Evolutionary conservation across 139 green algal genomes (phyloP).

Genomic region (Nannochloris sp.): DNA sequence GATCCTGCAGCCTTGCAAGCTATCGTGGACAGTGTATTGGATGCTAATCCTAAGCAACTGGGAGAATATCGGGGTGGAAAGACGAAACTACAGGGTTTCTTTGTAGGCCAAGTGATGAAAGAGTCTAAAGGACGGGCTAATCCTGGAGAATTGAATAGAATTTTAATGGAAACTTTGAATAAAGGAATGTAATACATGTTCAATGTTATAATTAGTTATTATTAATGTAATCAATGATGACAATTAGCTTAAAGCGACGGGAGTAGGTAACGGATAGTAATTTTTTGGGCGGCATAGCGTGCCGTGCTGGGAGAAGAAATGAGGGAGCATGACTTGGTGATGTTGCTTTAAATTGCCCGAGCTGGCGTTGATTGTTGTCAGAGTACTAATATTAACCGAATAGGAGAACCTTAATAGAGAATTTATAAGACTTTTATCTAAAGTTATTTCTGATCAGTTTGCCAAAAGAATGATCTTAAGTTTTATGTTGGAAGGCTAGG

Average conservation of each 20-base stretch:
- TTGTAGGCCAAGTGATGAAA: slow-evolving; percentile 84
- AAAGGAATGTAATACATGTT: not conserved
- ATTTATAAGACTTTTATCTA: too few species aligned
- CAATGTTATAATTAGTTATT: not conserved
- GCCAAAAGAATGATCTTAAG: too few species aligned
- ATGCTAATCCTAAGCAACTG: slow-evolving; percentile 76
- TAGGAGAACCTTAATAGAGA: too few species aligned
- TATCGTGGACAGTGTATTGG: slow-evolving; percentile 76
- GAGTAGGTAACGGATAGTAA: not conserved
- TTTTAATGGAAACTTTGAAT: slow-evolving; percentile 58
- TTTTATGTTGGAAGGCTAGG: too few species aligned
- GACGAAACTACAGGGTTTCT: slow-evolving; percentile 83
- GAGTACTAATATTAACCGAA: too few species aligned
- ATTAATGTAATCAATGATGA: slow-evolving; percentile 2
- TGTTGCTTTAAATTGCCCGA: too few species aligned
- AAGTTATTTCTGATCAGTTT: too few species aligned
- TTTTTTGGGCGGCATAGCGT: not conserved
- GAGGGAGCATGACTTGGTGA: too few species aligned
- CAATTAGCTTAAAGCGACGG: not conserved
- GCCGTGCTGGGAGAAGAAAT: too few species aligned
- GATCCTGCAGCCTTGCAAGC: slow-evolving; percentile 61
- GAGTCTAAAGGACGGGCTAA: slow-evolving; percentile 69
- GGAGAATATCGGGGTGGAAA: slow-evolving; percentile 72
- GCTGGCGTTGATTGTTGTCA: too few species aligned
- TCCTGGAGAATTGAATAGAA: slow-evolving; percentile 66